Conservation (phyloP, 1,284 basidiomycete species). For the Leccinum fallax region DNA sequence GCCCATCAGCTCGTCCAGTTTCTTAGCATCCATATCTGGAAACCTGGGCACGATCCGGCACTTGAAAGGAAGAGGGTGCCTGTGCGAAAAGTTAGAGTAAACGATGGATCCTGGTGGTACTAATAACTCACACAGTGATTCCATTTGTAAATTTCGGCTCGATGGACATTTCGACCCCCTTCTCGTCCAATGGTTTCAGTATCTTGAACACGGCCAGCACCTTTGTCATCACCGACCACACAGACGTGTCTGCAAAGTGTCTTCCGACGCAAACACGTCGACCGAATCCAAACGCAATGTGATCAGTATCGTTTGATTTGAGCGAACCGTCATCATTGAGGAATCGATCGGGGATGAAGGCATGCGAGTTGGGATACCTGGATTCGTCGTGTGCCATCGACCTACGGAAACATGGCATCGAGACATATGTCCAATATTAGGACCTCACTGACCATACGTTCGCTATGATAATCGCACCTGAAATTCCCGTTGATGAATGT, state of each 20-base stretch:
- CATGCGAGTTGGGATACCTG: slow-evolving; percentile 6
- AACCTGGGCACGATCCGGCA: slow-evolving; percentile 14
- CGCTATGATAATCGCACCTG: slow-evolving; percentile 10
- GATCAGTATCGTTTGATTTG: not conserved
- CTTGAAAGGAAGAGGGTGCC: slow-evolving; percentile 14
- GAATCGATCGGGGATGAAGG: slow-evolving; percentile 16
- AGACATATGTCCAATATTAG: not conserved
- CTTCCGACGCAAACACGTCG: slow-evolving; percentile 1
- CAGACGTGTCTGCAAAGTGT: slow-evolving; percentile 15
- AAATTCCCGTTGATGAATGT: too few species aligned
- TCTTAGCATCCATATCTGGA: slow-evolving; percentile 3
- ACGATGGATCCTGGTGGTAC: not conserved
- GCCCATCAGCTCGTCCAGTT: slow-evolving; percentile 13
- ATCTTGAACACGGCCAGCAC: slow-evolving; percentile 1
- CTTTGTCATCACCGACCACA: not conserved
- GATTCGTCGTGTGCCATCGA: slow-evolving; percentile 13
- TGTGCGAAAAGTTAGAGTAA: not conserved
- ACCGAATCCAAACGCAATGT: slow-evolving; percentile 14
- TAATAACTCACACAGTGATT: not conserved
- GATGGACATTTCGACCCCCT: not conserved
- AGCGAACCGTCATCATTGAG: slow-evolving; percentile 13
- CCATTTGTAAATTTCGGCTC: not conserved
- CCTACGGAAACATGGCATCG: not conserved
- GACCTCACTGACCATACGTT: slow-evolving; percentile 10
- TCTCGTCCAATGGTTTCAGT: not conserved